Base-by-base conservation (phyloP, 805 yeast genomes). In the Blastobotrys parvus region DNA sequence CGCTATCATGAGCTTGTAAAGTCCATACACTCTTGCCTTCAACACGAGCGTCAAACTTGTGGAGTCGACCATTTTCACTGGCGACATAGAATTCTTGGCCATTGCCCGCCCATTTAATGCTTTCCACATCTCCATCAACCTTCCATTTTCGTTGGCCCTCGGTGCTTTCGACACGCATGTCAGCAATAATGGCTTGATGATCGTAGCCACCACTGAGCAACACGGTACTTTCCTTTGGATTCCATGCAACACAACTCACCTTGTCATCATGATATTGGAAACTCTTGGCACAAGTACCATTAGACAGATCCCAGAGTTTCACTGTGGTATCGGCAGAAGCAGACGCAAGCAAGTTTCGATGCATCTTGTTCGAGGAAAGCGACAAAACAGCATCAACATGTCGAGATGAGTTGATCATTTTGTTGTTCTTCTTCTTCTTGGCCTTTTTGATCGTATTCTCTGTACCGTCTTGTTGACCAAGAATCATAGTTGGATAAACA, bases 331-430 rank as follows among this genome's bases (percentile, higher is more conserved):
- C 98, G 1, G 97, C 97, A 6, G 97, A 88, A 2, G 96, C 85
- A 7, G 97, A 87, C 13, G 94, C 95, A 46, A 92, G 74, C 16
- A 92, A 80, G 47, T 85, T 79, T 63, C 94, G 76, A 65, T 85
- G 94, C 35, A 69, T 71, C 55, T 72, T 78, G 63, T 90, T 92
- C 62, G 87, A 90, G 8, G 94, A 67, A 46, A 92, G 69, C 1
- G 96, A 83, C 47, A 92, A 75, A 22, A 92, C 87, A 1, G 98
- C 97, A 65, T 88, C 98, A 1, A 88, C 84, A 63, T 92, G 98
- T 61, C 84, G 92, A 16, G 86, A 76, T 59, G 78, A 84, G 43
- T 68, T 63, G 41, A 68, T 64, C 51, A 65, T 65, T 48, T 61
- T 63, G 54, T 67, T 68, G 62, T 72, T 71, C 59, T 70, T 74